Percentiles rank a stretch among this genome's conserved stretches.
phyloP scores from a whole-genome alignment of 2,329 filamentous ascomycete species.

The Bertia moriformis region DNA sequence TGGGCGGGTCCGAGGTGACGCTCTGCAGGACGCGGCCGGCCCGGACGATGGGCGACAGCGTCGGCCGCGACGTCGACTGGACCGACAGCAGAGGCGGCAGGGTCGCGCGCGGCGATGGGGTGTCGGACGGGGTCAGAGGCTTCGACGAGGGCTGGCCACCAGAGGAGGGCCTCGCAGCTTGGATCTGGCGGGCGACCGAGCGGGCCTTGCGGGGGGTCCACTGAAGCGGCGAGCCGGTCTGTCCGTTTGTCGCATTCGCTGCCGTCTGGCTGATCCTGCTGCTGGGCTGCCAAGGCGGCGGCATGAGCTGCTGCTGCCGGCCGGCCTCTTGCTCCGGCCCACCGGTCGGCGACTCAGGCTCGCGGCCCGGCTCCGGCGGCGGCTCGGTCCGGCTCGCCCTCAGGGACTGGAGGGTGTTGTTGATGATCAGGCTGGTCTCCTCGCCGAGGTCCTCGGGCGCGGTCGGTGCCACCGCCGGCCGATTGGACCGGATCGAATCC shows the following conservation, averaged over 20 bases:
- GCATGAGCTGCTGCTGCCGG: too few relatives aligned
- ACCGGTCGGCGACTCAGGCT: constrained; percentile 4
- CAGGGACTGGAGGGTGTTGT: constrained; percentile 34
- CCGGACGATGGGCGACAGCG: constrained; percentile 41
- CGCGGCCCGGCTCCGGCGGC: too few relatives aligned
- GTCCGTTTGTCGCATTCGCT: too few relatives aligned
- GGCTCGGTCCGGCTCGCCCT: constrained; percentile 18
- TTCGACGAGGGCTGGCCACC: too few relatives aligned
- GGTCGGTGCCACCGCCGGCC: constrained; percentile 18
- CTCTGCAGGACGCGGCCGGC: constrained; percentile 39
- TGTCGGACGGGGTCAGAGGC: too few relatives aligned
- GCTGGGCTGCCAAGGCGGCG: too few relatives aligned
- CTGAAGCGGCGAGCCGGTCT: too few relatives aligned
- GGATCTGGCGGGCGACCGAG: too few relatives aligned
- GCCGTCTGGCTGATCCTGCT: too few relatives aligned
- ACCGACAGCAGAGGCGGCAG: too few relatives aligned
- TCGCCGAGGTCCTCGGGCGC: constrained; percentile 33
- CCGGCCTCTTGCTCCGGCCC: constrained; percentile 1
- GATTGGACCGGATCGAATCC: constrained; percentile 31
- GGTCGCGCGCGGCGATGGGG: too few relatives aligned
- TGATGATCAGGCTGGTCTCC: constrained; percentile 39
- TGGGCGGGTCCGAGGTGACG: constrained; percentile 42
- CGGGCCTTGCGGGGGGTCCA: too few relatives aligned
- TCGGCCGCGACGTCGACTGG: constrained; percentile 23
- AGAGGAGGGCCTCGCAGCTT: background rate